Percentiles rank a stretch among this genome's conserved stretches.
phyloP scores from a whole-genome alignment of 768 basidiomycete genomes.

The Filobasidium floriforme region DNA sequence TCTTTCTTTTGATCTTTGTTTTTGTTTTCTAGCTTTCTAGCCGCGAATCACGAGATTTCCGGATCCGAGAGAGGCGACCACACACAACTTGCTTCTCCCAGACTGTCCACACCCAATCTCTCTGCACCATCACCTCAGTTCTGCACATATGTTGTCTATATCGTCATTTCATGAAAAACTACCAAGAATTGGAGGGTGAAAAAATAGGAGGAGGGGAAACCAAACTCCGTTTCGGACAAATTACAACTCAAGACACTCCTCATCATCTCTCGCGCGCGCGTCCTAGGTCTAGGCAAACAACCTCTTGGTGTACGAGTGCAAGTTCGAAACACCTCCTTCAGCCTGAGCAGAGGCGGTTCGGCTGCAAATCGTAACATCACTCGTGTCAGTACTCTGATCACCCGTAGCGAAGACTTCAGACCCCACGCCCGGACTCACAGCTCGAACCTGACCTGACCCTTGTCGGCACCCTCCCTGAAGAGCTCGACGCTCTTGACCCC shows the following conservation, averaged over 20 bases:
- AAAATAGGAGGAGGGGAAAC: too few species aligned
- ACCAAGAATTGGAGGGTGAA: neutral
- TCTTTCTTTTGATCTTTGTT: neutral
- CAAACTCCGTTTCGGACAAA: too few species aligned
- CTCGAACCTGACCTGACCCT: constrained; percentile 75
- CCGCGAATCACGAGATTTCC: neutral
- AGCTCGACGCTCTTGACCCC: constrained; percentile 63
- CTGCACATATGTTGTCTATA: neutral
- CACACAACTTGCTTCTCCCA: too few species aligned
- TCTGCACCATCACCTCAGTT: neutral
- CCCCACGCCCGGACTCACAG: constrained; percentile 40
- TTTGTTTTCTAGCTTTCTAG: too few species aligned
- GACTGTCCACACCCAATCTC: neutral
- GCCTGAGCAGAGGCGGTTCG: constrained; percentile 91
- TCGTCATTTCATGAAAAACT: neutral
- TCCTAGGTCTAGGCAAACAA: constrained; percentile 35
- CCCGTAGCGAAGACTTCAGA: neutral
- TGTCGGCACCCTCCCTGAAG: constrained; percentile 59
- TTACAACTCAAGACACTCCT: too few species aligned
- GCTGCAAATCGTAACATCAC: constrained; percentile 1
- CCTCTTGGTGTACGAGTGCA: constrained; percentile 71
- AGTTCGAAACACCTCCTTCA: constrained; percentile 89
- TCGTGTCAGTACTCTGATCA: neutral
- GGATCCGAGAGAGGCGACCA: too few species aligned
- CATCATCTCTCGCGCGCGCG: neutral